Conservation (phyloP, 2,329 filamentous ascomycete species). For the Paramyrothecium roridum region DNA sequence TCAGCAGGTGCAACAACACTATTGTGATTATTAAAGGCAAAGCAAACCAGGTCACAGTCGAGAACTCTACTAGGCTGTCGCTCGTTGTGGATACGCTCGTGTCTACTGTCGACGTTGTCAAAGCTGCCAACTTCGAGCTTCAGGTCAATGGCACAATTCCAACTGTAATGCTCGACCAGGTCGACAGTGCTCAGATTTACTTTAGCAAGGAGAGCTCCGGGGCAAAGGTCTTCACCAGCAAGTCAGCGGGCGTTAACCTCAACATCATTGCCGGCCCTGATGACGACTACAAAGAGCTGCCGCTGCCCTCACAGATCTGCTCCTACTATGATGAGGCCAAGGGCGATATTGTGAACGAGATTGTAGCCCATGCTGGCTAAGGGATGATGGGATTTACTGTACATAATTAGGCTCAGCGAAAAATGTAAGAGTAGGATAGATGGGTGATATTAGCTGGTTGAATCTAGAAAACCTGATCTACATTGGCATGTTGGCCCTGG, state of each 20-base stretch:
- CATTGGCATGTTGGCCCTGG: too few species aligned
- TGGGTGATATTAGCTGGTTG: neutral
- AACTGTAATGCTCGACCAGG: constrained; percentile 86
- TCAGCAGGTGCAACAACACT: constrained; percentile 86
- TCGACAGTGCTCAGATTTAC: constrained; percentile 87
- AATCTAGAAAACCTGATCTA: too few species aligned
- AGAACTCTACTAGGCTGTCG: constrained; percentile 82
- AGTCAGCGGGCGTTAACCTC: constrained; percentile 82
- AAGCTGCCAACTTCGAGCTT: constrained; percentile 90
- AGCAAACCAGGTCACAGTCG: constrained; percentile 93
- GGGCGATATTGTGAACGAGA: constrained; percentile 82
- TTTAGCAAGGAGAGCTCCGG: constrained; percentile 73
- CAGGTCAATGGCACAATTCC: constrained; percentile 85
- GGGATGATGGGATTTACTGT: neutral
- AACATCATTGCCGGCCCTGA: constrained; percentile 70
- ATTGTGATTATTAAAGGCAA: constrained; percentile 90
- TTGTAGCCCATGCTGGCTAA: constrained; percentile 89
- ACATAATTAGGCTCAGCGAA: neutral
- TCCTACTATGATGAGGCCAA: constrained; percentile 67
- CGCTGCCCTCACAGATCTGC: constrained; percentile 86
- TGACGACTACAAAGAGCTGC: constrained; percentile 82
- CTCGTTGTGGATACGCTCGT: constrained; percentile 88
- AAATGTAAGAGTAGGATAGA: neutral
- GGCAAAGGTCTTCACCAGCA: constrained; percentile 86
- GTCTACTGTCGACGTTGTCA: constrained; percentile 91